phyloP scores from a whole-genome alignment of 164 flowering plant genomes.

The Vitis riparia region DNA sequence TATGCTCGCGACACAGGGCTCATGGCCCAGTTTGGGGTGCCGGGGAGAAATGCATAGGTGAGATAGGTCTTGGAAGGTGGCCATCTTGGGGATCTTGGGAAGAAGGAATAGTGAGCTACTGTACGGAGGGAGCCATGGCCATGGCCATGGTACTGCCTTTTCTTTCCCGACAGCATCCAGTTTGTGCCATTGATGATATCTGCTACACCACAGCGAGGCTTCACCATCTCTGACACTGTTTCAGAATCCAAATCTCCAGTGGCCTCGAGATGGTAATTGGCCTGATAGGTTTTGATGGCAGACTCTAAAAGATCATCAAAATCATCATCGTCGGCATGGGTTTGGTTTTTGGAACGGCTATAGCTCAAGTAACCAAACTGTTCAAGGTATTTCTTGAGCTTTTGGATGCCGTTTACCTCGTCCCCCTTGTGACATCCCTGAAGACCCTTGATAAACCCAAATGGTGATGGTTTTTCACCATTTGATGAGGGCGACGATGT shows the following conservation, averaged over 20 bases:
- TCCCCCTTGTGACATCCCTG: conserved; percentile 1
- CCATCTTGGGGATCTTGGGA: conserved; percentile 10
- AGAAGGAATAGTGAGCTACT: conserved; percentile 12
- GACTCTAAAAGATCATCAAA: conserved; percentile 29
- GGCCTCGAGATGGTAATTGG: conserved; percentile 20
- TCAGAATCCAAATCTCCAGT: conserved; percentile 25
- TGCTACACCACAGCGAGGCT: conserved; percentile 30
- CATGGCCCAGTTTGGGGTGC: background rate
- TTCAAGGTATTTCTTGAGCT: conserved; percentile 24
- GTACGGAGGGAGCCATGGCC: background rate
- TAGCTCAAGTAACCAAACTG: conserved; percentile 28
- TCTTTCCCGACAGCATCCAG: conserved; percentile 1
- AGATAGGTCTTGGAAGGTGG: conserved; percentile 4
- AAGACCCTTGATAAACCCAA: background rate
- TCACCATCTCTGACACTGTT: conserved; percentile 20
- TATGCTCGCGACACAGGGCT: conserved; percentile 12
- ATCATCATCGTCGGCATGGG: conserved; percentile 9
- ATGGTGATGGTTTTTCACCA: too few relatives aligned
- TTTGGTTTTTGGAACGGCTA: background rate
- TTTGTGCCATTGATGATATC: conserved; percentile 26
- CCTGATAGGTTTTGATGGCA: conserved; percentile 32
- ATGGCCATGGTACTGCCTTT: background rate
- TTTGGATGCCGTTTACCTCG: background rate
- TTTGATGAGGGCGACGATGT: too few relatives aligned
- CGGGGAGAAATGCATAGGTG: conserved; percentile 9